Evolutionary conservation across 1,284 basidiomycete species (phyloP).

Genomic region (Trichosporon faecale): DNA sequence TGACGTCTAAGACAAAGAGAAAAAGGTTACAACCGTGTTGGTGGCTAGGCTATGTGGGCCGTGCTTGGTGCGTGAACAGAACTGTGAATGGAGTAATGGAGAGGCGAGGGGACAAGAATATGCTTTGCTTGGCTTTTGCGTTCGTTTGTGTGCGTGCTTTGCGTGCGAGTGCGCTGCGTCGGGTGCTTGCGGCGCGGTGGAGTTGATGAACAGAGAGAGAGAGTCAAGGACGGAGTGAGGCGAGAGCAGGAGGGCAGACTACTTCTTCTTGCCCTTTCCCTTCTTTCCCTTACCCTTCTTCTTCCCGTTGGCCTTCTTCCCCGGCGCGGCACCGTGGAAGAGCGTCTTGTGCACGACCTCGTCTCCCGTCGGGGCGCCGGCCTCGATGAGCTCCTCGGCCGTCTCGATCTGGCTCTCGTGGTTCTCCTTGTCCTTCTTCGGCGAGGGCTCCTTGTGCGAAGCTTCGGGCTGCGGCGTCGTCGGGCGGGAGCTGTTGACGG

Average conservation of each 20-base stretch:
- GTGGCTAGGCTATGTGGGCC: not conserved
- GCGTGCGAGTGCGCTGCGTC: not conserved
- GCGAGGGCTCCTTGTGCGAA: not conserved
- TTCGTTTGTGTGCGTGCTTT: not conserved
- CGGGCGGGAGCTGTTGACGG: constrained; percentile 16
- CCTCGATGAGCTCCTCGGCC: constrained; percentile 8
- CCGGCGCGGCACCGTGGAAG: constrained; percentile 14
- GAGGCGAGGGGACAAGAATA: not conserved
- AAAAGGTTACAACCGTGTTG: not conserved
- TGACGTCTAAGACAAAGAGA: not conserved
- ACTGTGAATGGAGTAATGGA: not conserved
- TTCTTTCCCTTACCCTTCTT: not conserved
- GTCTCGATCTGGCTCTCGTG: constrained; percentile 6
- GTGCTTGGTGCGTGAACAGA: not conserved
- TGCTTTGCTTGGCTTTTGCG: not conserved
- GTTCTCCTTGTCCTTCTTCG: not conserved
- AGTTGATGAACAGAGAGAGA: too few relatives aligned
- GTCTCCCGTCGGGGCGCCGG: constrained; percentile 1
- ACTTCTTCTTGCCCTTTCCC: not conserved
- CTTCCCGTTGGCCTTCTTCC: constrained; percentile 2
- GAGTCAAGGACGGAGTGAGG: not conserved
- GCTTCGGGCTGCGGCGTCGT: constrained; percentile 14
- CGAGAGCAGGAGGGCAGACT: not conserved
- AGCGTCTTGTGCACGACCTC: constrained; percentile 25
- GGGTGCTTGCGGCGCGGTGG: too few relatives aligned